These are phyloP conservation scores for Pyricularia pennisetigena DNA, from an alignment of 2,329 filamentous ascomycete genomes.

Conservation along the genomic window DNA sequence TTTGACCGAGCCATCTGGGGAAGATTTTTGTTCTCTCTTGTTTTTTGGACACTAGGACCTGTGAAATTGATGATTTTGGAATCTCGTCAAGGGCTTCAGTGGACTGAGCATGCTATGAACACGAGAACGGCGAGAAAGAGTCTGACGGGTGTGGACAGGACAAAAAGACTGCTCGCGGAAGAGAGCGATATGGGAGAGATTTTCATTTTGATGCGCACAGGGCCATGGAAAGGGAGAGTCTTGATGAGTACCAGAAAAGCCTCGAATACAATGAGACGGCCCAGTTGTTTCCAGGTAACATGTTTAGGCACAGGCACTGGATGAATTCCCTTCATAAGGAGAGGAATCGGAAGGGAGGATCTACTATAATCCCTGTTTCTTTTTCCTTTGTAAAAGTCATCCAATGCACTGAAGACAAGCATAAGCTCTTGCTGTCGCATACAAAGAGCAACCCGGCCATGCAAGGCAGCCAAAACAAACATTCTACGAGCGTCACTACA, in stretches of 20 bases:
- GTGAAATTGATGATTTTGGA: background rate
- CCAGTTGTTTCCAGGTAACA: background rate
- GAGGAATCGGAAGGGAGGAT: background rate
- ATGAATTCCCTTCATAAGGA: background rate
- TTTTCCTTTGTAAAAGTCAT: background rate
- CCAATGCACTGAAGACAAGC: background rate
- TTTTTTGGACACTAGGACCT: background rate
- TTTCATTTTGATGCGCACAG: background rate
- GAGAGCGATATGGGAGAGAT: background rate
- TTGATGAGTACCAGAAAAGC: background rate
- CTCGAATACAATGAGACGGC: background rate
- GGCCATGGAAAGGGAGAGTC: background rate
- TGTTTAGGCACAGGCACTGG: background rate
- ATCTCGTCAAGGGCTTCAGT: background rate
- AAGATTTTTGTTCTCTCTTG: background rate
- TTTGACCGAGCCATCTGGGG: background rate
- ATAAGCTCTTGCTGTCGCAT: too few relatives aligned
- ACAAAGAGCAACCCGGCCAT: too few relatives aligned
- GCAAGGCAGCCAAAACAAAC: background rate
- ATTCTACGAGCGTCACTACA: background rate
- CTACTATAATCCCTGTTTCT: background rate
- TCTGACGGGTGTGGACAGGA: background rate
- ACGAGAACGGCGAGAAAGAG: background rate
- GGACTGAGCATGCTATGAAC: background rate
- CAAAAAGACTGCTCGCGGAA: background rate